Evolutionary conservation across 2,329 filamentous ascomycete species (phyloP).

Genomic region (Apiospora malaysiana): DNA sequence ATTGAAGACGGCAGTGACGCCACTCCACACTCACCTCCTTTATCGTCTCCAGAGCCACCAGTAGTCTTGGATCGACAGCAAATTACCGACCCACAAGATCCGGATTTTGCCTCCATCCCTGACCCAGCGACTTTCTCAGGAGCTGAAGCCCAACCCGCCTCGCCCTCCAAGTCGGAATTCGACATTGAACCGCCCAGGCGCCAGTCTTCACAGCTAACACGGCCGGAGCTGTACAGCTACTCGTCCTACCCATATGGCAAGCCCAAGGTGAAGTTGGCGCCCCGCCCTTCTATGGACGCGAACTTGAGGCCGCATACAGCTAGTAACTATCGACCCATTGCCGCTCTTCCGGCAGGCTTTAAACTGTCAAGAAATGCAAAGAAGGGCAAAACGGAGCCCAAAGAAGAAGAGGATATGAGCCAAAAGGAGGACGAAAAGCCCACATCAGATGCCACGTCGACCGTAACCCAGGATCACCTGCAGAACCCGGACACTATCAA

Average conservation of each 20-base stretch:
- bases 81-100: constrained; percentile 55
- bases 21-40: constrained; percentile 30
- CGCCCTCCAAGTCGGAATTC: constrained; percentile 24
- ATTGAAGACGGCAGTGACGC: constrained; percentile 35
- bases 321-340: constrained; percentile 72
- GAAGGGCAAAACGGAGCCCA: constrained; percentile 51
- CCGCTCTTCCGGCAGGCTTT: constrained; percentile 80
- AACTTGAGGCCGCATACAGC: constrained; percentile 66
- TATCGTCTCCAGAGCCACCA: constrained; percentile 40
- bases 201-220: constrained; percentile 58
- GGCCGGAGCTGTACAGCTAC: constrained; percentile 57
- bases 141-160: constrained; percentile 38
- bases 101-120: constrained; percentile 55
- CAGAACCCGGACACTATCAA: constrained; percentile 31
- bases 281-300: constrained; percentile 76
- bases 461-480: constrained; percentile 41
- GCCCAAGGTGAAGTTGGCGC: constrained; percentile 87
- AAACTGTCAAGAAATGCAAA: constrained; percentile 67
- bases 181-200: constrained; percentile 53
- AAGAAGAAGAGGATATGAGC: constrained; percentile 37
- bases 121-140: constrained; percentile 61
- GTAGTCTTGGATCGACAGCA: constrained; percentile 60
- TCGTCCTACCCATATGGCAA: constrained; percentile 61
- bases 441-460: constrained; percentile 45
- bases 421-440: constrained; percentile 38